Conservation (phyloP, 2,329 filamentous ascomycete genomes). For the Penicillium sp. region DNA sequence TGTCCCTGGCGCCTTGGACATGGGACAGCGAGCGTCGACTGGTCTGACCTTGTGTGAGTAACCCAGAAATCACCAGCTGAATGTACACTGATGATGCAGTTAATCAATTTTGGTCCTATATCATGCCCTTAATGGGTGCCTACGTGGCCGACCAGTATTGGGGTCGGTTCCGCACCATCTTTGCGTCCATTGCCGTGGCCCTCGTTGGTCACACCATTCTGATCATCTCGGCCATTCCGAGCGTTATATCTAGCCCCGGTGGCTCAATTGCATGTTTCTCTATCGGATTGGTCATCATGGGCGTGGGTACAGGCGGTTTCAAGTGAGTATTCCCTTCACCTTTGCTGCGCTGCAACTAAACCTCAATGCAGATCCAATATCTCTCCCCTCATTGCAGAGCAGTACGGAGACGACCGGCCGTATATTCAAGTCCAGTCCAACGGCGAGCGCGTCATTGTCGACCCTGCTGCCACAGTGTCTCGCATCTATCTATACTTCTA, state of each 20-base stretch:
- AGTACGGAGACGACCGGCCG: constrained; percentile 57
- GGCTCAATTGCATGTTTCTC: constrained; percentile 60
- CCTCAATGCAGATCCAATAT: constrained; percentile 55
- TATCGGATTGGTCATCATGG: constrained; percentile 61
- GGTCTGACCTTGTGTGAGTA: constrained; percentile 45
- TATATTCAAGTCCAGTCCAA: constrained; percentile 52
- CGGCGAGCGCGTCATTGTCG: constrained; percentile 65
- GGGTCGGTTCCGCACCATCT: constrained; percentile 66
- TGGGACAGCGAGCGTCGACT: constrained; percentile 55
- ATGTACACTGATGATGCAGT: constrained; percentile 25
- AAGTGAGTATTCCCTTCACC: constrained; percentile 43
- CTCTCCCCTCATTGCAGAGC: constrained; percentile 65
- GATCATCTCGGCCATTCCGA: constrained; percentile 59
- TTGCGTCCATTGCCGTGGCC: constrained; percentile 59
- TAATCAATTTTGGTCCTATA: constrained; percentile 59
- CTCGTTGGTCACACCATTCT: constrained; percentile 63
- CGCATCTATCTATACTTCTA: constrained; percentile 69
- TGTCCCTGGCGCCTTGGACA: constrained; percentile 51
- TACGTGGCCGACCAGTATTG: constrained; percentile 63
- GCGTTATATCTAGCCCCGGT: constrained; percentile 55
- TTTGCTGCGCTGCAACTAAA: background rate
- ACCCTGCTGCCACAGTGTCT: constrained; percentile 62
- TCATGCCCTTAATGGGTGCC: constrained; percentile 56
- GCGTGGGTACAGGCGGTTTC: constrained; percentile 73
- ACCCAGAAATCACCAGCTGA: background rate